Percentiles rank a stretch among this genome's conserved stretches.
These are phyloP conservation scores for Podaxis rugospora DNA, from an alignment of 768 basidiomycete species.

Conservation along the genomic window DNA sequence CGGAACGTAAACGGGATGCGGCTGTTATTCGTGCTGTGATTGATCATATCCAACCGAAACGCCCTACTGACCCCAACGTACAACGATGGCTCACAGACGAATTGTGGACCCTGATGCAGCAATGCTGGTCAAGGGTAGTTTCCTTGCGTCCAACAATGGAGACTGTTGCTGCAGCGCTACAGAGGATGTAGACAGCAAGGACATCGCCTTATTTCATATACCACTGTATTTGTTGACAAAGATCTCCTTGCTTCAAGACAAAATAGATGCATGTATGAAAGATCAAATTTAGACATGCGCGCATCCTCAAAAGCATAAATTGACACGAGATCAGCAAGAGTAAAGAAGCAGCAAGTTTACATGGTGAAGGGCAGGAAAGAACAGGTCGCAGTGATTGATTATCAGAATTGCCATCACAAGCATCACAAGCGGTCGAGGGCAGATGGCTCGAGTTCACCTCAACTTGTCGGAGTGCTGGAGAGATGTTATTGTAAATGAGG, in stretches of 20 bases:
- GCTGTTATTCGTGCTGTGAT: constrained; percentile 44
- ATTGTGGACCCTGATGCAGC: constrained; percentile 41
- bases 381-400: not conserved
- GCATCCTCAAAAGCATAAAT: not conserved
- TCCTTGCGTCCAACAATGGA: constrained; percentile 35
- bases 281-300: not conserved
- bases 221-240: not conserved
- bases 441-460: constrained; percentile 6
- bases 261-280: not conserved
- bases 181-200: constrained; percentile 5
- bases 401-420: not conserved
- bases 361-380: constrained; percentile 4
- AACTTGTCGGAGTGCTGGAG: constrained; percentile 16
- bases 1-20: constrained; percentile 44
- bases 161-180: constrained; percentile 24
- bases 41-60: constrained; percentile 32
- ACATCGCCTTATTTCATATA: not conserved
- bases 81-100: constrained; percentile 39
- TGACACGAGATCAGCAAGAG: not conserved
- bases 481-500: constrained; percentile 18
- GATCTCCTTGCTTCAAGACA: not conserved
- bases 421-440: not conserved
- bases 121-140: constrained; percentile 42
- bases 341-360: not conserved
- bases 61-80: constrained; percentile 33